These are phyloP conservation scores for Termitomyces sp. DNA, from an alignment of 768 basidiomycete species.

Conservation along the genomic window DNA sequence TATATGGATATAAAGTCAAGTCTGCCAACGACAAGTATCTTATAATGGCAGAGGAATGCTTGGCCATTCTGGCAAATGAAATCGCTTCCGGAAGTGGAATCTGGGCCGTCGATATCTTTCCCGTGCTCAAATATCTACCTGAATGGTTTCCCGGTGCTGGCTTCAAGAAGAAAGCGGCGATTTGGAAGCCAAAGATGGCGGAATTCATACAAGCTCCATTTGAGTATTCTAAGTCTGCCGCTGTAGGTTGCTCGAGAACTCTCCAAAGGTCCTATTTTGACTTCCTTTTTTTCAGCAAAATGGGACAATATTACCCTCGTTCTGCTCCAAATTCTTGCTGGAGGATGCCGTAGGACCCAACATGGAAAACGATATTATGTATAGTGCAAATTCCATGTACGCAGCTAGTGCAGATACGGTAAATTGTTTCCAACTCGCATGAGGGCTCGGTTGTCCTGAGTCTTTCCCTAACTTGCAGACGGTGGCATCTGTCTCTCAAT, in stretches of 20 bases:
- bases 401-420: constrained; percentile 15
- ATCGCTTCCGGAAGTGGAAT: constrained; percentile 22
- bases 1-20: constrained; percentile 53
- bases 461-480: background rate
- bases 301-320: constrained; percentile 1
- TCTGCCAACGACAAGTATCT: constrained; percentile 24
- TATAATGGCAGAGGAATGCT: constrained; percentile 19
- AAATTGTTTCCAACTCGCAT: background rate
- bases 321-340: background rate
- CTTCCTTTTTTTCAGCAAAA: background rate
- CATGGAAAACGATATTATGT: constrained; percentile 11
- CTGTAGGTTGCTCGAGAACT: background rate
- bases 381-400: constrained; percentile 11
- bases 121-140: constrained; percentile 18
- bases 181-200: constrained; percentile 9
- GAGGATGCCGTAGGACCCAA: constrained; percentile 7
- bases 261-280: background rate
- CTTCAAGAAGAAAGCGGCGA: constrained; percentile 13
- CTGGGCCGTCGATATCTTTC: constrained; percentile 30
- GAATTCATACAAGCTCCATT: constrained; percentile 10
- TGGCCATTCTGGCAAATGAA: constrained; percentile 19
- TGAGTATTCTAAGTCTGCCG: background rate
- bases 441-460: background rate
- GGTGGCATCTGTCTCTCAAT: background rate
- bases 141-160: constrained; percentile 20